Base-by-base conservation (phyloP, 345 rosid genomes). In the Euphorbia peplus region DNA sequence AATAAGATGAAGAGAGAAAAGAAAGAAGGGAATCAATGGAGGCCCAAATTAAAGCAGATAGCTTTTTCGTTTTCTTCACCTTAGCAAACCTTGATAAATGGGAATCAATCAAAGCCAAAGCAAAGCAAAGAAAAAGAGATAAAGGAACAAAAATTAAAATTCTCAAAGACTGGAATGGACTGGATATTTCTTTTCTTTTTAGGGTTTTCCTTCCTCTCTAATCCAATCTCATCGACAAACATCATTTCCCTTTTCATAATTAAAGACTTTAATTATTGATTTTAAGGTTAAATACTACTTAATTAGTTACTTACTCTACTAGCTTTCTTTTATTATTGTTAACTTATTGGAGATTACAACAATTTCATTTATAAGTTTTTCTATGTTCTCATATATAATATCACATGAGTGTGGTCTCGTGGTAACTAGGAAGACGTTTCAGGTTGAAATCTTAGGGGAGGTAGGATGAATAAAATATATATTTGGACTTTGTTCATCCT, bases 1-100 rank as follows among this genome's bases (percentile, higher is more conserved):
- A 18, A 13, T 66, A 75, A 32, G 73, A 75, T 73, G 81, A 53
- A 52, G 81, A 84, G 74, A 83, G 14, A 44, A 11, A 10, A 5
- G 42, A 1, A 18, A 44, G 50, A 11, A 18, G 18, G 50, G 50
- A 44, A 44, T 44, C 50, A 44, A 44, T 44, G 50, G 50, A 44
- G 50, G 81, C 69, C 74, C 79, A 47, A 60, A 24, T 24, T 51
- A 5, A 30, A 58, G 71, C 70, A 22, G 30, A 14, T 47, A 71
- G 24, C 73, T 82, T 86, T 87, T 83, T 84, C 83, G 86, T 82
- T 70, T 80, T 80, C 82, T 75, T 82, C 83, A 78, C 82, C 83
- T 74, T 69, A 65, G 35, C 46, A 74, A 68, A 74, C 69, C 87
- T 87, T 75, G 78, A 84, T 76, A 84, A 76, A 75, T 83, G 78